Conservation (phyloP, 116 monocot genomes). For the Cymodocea nodosa region DNA sequence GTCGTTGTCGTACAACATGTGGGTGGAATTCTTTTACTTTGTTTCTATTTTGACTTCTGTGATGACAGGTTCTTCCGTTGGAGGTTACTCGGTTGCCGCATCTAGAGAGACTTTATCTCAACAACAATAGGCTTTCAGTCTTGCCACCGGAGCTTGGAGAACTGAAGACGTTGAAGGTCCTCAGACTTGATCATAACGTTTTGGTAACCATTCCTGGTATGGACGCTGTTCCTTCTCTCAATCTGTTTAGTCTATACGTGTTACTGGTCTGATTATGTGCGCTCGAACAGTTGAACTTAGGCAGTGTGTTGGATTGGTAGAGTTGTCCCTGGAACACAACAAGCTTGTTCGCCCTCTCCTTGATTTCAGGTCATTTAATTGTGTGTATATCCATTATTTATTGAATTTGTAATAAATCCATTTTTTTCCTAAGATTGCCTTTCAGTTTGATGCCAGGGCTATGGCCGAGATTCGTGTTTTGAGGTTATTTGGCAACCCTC, state of each 20-base stretch:
- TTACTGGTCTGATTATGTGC: neutral
- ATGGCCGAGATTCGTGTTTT: conserved; percentile 82
- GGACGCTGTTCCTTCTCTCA: conserved; percentile 1
- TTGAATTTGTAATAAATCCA: neutral
- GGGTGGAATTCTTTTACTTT: neutral
- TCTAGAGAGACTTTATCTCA: conserved; percentile 79
- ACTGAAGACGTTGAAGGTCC: conserved; percentile 54
- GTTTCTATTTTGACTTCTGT: neutral
- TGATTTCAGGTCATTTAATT: conserved; percentile 86
- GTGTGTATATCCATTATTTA: neutral
- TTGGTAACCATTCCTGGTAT: conserved; percentile 89
- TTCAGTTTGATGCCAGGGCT: conserved; percentile 71
- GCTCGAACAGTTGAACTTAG: conserved; percentile 70
- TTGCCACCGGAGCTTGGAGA: conserved; percentile 79
- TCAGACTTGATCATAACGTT: conserved; percentile 75
- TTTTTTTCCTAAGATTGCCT: conserved; percentile 19
- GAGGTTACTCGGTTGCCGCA: conserved; percentile 58
- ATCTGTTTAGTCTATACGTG: neutral
- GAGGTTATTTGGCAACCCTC: conserved; percentile 90
- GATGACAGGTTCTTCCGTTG: conserved; percentile 62
- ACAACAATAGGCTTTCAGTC: conserved; percentile 58
- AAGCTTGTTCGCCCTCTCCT: conserved; percentile 88
- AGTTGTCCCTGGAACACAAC: conserved; percentile 86
- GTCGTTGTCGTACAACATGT: neutral
- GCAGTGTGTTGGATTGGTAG: conserved; percentile 78